Conservation (phyloP, 495 filamentous ascomycete species). For the Hypoxylon trugodes region DNA sequence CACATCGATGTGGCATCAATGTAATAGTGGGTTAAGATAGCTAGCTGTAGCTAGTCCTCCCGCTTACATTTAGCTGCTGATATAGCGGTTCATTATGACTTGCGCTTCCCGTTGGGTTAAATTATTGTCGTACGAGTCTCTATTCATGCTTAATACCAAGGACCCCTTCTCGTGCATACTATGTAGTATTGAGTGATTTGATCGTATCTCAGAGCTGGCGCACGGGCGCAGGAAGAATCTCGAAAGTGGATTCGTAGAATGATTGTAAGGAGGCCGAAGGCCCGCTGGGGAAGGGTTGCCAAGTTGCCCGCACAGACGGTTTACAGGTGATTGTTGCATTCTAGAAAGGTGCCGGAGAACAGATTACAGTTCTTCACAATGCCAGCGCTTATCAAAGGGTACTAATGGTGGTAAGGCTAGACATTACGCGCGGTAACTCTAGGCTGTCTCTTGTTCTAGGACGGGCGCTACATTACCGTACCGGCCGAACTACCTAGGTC, state of each 20-base stretch:
- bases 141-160: slow-evolving; percentile 11
- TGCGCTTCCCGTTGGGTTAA: slow-evolving; percentile 18
- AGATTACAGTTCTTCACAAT: not conserved
- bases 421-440: too few relatives aligned
- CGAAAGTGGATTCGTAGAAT: not conserved
- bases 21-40: slow-evolving; percentile 13
- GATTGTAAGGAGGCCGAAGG: not conserved
- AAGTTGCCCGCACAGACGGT: too few relatives aligned
- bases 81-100: slow-evolving; percentile 27
- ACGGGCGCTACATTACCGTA: slow-evolving; percentile 9
- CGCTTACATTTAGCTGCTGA: not conserved
- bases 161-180: slow-evolving; percentile 16
- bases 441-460: too few relatives aligned
- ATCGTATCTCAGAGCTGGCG: slow-evolving; percentile 32
- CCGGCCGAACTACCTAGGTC: slow-evolving; percentile 36
- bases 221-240: too few relatives aligned
- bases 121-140: slow-evolving; percentile 25
- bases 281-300: not conserved
- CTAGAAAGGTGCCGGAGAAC: slow-evolving; percentile 7
- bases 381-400: slow-evolving; percentile 14
- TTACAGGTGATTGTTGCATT: not conserved
- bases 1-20: slow-evolving; percentile 11
- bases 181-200: slow-evolving; percentile 8
- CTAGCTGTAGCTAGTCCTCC: slow-evolving; percentile 12
- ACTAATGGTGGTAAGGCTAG: slow-evolving; percentile 23